Evolutionary conservation across 768 basidiomycete species (phyloP), one percentile per base, ranked within the genome.

Genomic region (Lactifluus echinatus): DNA sequence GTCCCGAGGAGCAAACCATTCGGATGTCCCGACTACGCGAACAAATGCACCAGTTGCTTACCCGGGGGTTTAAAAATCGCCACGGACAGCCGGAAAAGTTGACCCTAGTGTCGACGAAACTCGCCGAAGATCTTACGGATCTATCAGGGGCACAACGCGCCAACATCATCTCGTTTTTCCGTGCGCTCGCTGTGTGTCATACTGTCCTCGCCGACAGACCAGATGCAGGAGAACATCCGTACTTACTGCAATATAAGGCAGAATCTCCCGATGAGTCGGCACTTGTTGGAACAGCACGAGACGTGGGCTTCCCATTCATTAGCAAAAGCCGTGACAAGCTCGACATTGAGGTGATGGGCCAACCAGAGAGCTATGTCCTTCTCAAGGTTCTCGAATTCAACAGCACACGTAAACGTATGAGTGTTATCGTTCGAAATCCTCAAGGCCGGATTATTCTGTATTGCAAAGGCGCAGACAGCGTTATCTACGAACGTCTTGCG

Each of bases 211-310:
- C 92, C 0, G 93, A 95, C 62, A 78, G 74, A 51, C 80, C 87
- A 0, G 84, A 88, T 31, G 79, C 82, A 1, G 68, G 76, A 54
- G 72, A 72, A 23, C 71, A 82, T 3, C 88, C 90, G 0, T 81
- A 78, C 67, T 68, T 74, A 8, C 67, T 95, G 54, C 81, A 87
- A 57, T 98, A 97, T 76, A 98, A 97, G 72, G 95, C 95, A 4
- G 94, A 99, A 72, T 90, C 87, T 3, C 94, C 93, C 0, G 93
- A 97, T 66, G 95, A 97, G 68, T 91, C 93, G 21, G 95, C 95
- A 12, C 78, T 98, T 33, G 95, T 98, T 8, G 85, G 79, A 29
- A 92, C 89, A 8, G 94, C 95, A 15, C 78, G 94, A 36, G 95
- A 98, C 67, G 85, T 85, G 4, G 95, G 95, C 0, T 98, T 96